Evolutionary conservation across 805 yeast species (phyloP).

Genomic region (Lipomyces lipofer): DNA sequence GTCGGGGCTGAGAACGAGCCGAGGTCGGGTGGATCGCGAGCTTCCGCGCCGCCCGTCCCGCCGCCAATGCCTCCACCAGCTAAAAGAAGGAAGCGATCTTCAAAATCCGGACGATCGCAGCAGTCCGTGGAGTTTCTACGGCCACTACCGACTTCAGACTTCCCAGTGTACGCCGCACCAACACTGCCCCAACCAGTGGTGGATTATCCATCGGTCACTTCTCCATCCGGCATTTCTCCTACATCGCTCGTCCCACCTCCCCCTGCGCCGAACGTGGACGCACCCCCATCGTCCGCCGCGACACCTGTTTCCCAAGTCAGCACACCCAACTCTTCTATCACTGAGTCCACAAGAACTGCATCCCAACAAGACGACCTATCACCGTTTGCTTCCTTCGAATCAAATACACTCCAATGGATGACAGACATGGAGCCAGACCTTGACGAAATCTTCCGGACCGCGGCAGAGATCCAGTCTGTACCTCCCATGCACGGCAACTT

Average conservation of each 20-base stretch:
- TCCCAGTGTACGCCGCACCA: neutral
- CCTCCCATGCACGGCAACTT: conserved; percentile 29
- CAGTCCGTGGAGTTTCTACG: conserved; percentile 1
- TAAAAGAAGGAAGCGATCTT: conserved; percentile 19
- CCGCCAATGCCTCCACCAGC: conserved; percentile 32
- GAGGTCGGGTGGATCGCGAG: conserved; percentile 2
- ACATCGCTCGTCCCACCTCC: neutral
- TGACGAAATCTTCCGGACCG: conserved; percentile 32
- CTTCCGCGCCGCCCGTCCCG: conserved; percentile 27
- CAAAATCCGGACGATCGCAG: conserved; percentile 4
- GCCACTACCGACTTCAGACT: neutral
- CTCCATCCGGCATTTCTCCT: conserved; percentile 17
- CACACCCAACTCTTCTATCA: conserved; percentile 24
- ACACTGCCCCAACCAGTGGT: neutral
- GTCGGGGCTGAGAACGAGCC: conserved; percentile 5
- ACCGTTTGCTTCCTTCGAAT: conserved; percentile 32
- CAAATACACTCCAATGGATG: conserved; percentile 33
- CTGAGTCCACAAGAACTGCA: conserved; percentile 10
- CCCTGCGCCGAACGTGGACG: neutral
- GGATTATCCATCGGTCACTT: conserved; percentile 4
- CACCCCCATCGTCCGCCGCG: neutral
- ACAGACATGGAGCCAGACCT: conserved; percentile 33
- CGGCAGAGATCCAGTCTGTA: conserved; percentile 32
- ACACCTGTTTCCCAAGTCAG: conserved; percentile 18
- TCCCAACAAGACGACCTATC: conserved; percentile 20